A percentile compares a stretch with the other conserved stretches of the same genome.
Conservation (phyloP, 2,329 filamentous ascomycete species). For the Phoma herbarum region DNA sequence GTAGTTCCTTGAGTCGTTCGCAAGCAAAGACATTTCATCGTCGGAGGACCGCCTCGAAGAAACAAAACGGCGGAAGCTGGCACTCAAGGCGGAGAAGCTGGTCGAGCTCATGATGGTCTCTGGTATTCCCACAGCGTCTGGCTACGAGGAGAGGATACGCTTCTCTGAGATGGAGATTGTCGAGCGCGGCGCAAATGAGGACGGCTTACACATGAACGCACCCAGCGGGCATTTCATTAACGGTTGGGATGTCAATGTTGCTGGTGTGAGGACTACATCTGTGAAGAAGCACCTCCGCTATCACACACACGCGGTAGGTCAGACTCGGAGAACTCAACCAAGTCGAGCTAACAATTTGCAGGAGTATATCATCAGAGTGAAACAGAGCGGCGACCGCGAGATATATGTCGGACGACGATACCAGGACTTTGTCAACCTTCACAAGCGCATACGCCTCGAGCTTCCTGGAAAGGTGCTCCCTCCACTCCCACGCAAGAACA, state of each 20-base stretch:
- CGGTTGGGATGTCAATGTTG: slow-evolving; percentile 96
- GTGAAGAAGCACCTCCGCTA: slow-evolving; percentile 87
- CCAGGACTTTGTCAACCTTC: slow-evolving; percentile 82
- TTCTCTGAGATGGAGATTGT: slow-evolving; percentile 98
- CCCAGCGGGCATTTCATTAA: slow-evolving; percentile 93
- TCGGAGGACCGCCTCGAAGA: slow-evolving; percentile 96
- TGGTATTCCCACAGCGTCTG: slow-evolving; percentile 91
- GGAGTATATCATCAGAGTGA: slow-evolving; percentile 91
- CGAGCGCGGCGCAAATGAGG: slow-evolving; percentile 89
- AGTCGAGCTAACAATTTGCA: slow-evolving; percentile 45
- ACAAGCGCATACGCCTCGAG: slow-evolving; percentile 82
- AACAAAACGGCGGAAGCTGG: slow-evolving; percentile 92
- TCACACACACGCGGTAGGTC: slow-evolving; percentile 85
- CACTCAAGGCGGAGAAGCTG: slow-evolving; percentile 91
- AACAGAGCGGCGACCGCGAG: slow-evolving; percentile 77
- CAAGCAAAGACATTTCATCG: slow-evolving; percentile 94
- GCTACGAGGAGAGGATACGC: slow-evolving; percentile 95
- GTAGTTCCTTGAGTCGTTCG: slow-evolving; percentile 95
- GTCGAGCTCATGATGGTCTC: slow-evolving; percentile 99
- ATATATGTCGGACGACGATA: slow-evolving; percentile 85
- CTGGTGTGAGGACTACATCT: slow-evolving; percentile 81
- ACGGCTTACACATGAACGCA: slow-evolving; percentile 83
- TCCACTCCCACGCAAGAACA: slow-evolving; percentile 90
- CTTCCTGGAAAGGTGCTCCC: slow-evolving; percentile 90
- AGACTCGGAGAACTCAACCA: too few relatives aligned